Base-by-base conservation (phyloP, 2,329 filamentous ascomycete species). In the Byssoonygena ceratinophila region DNA sequence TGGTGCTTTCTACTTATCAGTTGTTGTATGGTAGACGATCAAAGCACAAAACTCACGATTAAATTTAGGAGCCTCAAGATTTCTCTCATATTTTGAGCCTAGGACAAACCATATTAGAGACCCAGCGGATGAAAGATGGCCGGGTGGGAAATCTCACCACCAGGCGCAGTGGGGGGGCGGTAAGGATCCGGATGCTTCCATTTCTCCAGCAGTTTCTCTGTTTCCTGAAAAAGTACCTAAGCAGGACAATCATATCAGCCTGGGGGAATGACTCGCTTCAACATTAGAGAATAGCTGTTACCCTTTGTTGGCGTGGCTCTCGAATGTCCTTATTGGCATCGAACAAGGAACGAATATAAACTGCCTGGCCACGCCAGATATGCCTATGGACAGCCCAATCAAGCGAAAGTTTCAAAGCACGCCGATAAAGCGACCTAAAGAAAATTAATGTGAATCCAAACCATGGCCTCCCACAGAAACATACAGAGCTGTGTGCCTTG, bases 131-230 rank as follows among this genome's bases (percentile, higher is more conserved):
- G 6, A n/a, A 29, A 29, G 40, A 11, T 27, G 27, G n/a, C 12
- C 29, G 29, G 47, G 54, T 18, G 16, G 5, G 32, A 27, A 39
- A 20, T 14, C 79, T 59, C 75, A 92, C 91, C 92, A 78, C 92
- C 92, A 9, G 92, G 92, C 36, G 92, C 91, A 39, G 88, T 94
- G 12, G 92, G 92, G 59, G 84, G 81, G 61, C 80, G 76, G 68
- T 95, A 97, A 29, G 92, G 90, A 68, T 98, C 92, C 2, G 92
- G 92, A 66, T 98, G 92, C 74, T 97, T 97, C 91, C 91, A 98
- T 70, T 84, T 86, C 64, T 92, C 82, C 57, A 98, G 74, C 54
- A 96, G 68, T 61, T 84, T 84, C 70, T 97, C 90, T 3, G 92
- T 91, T 73, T 96, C 89, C 57, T 82, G 80, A 59, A 97, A 78